Evolutionary conservation across 1,284 basidiomycete genomes (phyloP), one percentile per base, ranked within the genome.

Genomic region (Ceratobasidium sp.): DNA sequence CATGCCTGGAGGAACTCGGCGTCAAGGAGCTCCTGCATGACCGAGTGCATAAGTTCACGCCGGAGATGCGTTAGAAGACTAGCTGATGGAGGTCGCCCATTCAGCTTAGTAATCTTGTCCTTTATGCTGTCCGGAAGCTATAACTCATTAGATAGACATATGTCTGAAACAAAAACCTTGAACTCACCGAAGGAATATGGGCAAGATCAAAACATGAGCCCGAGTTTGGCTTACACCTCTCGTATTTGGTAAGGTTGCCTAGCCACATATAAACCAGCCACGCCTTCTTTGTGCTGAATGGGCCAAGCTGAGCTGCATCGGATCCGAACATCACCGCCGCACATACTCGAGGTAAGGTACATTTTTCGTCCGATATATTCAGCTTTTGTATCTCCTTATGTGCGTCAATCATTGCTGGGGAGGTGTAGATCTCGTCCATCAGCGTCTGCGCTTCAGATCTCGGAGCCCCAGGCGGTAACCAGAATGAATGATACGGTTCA

Each of bases 241-340:
- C 69, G 69, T 84, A 85, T 71, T 86, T 86, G 0, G 84, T 83
- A 20, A 84, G 79, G 42, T 84, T 84, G 15, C 82, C 84, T 26
- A 84, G 80, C 20, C 75, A 79, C 23, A 84, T 61, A 56, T 86
- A 86, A 0, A 84, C 51, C 0, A 85, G 85, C 84, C 84, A 86
- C 0, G 85, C 78, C 18, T 82, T 82, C 1, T 83, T 82, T 13
- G 26, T 81, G 0, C 85, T 84, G 80, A 86, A 86, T 26, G 80
- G 80, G 20, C 85, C 80, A 6, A 86, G 82, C 42, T 84, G 85
- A 0, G 83, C 86, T 1, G 82, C 80, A 78, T 87, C 86, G 0
- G 86, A 87, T 80, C 83, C 85, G 15, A 86, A 63, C 82, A 86
- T 85, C 3, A 87, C 69, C 0, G 79, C 80, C 0, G 81, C 81